Base-by-base conservation (phyloP, 345 rosid genomes). In the Aquilaria sinensis region DNA sequence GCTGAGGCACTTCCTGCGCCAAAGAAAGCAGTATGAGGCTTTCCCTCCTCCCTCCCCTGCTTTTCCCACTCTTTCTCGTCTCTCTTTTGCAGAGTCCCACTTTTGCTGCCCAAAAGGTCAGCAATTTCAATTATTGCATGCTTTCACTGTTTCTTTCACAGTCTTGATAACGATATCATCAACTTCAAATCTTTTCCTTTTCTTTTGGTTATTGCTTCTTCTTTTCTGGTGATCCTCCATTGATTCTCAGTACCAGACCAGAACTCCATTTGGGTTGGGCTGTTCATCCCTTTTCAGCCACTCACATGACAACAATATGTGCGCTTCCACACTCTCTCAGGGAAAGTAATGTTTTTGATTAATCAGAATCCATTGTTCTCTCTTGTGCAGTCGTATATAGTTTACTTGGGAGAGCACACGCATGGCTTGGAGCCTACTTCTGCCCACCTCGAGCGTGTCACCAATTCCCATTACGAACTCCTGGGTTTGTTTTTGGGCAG, bases 31-130 rank as follows among this genome's bases (percentile, higher is more conserved):
- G 65, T 64, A 84, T 79, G 86, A 68, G 47, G 64, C 58, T 73
- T 47, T 61, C 78, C 34, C 61, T 41, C 31, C 43, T 67, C 34
- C 61, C 61, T 56, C 49, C 34, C 52, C 48, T 70, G 45, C 60
- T 72, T 14, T 63, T 72, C 8, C 65, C 61, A 4, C 1, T 78
- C 41, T 53, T 74, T 56, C 52, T 74, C 58, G 56, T 80, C 59
- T 67, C 64, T 71, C 72, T 72, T 55, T 60, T 68, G 13, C 70
- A 60, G 41, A 48, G 69, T 33, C 76, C 70, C 32, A 34, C 79
- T 64, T 73, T 67, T 76, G 76, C 85, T 53, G 13, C 47, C 5
- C 50, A 58, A 72, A 80, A 82, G 83, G 87, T 70, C 61, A 67
- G 71, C 60, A 58, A 30, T 34, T 16, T 52, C 43, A 23, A 13